Evolutionary conservation across 768 basidiomycete species (phyloP), one percentile per base, ranked within the genome.

Genomic region (Tulasnella calospora): DNA sequence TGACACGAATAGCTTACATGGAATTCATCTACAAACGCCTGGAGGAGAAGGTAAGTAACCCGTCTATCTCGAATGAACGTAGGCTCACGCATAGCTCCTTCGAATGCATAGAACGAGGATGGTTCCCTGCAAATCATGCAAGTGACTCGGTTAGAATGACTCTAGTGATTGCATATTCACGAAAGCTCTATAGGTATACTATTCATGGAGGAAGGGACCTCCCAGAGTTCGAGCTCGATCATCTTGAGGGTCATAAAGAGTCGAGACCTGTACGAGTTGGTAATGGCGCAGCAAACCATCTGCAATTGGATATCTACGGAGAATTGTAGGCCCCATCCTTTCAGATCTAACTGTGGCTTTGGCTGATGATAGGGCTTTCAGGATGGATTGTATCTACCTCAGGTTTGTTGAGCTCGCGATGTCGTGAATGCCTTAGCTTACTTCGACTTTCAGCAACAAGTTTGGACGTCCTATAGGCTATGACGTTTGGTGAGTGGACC

Each of bases 291-390:
- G 95, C 95, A 3, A 92, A 96, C 83, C 96, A 98, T 83, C 83
- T 98, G 13, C 96, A 99, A 82, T 85, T 96, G 81, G 97, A 99
- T 83, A 98, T 99, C 77, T 99, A 98, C 81, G 97, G 97, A 41
- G 96, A 98, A 85, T 84, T 96, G 94, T 94, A 83, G 81, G 89
- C 41, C 33, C 47, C 67, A 15, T 13, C 7, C 41, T 23, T 38
- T 21, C 46, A 21, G 9, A 27, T 33, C 69, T 38, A 35, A 72
- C 3, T 10, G 27, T 6, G 13, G 8, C 40, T 55, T 21, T 9
- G 30, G n/a, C 36, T 35, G 23, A 72, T 36, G 10, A 76, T 47
- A 35, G 23, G 17, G 41, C n/a, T 47, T 74, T 21, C 81, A 93
- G 93, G 72, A 92, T 97, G 93, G 96, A 98, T 86, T 95, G 93